Conservation (phyloP, 805 yeast genomes). For the Citeromyces matritensis region DNA sequence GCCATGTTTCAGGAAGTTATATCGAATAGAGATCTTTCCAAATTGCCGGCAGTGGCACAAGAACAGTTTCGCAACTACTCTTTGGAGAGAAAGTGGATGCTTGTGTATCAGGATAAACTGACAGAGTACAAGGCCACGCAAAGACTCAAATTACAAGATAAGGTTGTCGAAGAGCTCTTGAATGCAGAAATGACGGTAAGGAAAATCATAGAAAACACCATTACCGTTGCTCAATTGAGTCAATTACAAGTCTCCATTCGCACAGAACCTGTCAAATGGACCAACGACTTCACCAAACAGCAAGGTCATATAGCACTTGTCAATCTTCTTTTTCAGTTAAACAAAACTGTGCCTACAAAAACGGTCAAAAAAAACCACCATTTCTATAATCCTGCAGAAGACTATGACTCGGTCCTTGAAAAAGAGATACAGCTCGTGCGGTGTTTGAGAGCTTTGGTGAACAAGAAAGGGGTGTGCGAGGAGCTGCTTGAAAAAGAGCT, state of each 20-base stretch:
- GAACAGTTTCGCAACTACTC: slow-evolving; percentile 64
- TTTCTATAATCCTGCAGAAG: slow-evolving; percentile 16
- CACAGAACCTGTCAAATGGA: slow-evolving; percentile 74
- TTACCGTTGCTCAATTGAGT: slow-evolving; percentile 57
- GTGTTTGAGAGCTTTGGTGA: slow-evolving; percentile 70
- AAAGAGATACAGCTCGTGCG: slow-evolving; percentile 67
- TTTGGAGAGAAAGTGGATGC: slow-evolving; percentile 78
- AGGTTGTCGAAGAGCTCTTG: slow-evolving; percentile 5
- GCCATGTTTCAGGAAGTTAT: slow-evolving; percentile 64
- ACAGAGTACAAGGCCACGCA: slow-evolving; percentile 50
- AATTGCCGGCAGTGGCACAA: slow-evolving; percentile 50
- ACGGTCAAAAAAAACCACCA: not conserved
- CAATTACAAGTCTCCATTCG: slow-evolving; percentile 84
- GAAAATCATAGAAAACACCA: slow-evolving; percentile 51
- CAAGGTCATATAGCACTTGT: slow-evolving; percentile 89
- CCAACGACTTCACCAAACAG: slow-evolving; percentile 56
- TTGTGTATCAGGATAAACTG: slow-evolving; percentile 73
- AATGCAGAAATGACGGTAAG: slow-evolving; percentile 71
- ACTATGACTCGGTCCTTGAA: slow-evolving; percentile 23
- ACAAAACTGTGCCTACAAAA: slow-evolving; percentile 15
- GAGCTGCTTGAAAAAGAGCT: slow-evolving; percentile 38
- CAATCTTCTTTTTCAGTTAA: slow-evolving; percentile 34
- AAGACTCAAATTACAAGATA: slow-evolving; percentile 3
- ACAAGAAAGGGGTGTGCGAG: slow-evolving; percentile 51
- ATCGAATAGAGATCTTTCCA: slow-evolving; percentile 67